A percentile compares a stretch with the other conserved stretches of the same genome.
phyloP scores from a whole-genome alignment of 441 rosid genomes.

The Kokia cookei region DNA sequence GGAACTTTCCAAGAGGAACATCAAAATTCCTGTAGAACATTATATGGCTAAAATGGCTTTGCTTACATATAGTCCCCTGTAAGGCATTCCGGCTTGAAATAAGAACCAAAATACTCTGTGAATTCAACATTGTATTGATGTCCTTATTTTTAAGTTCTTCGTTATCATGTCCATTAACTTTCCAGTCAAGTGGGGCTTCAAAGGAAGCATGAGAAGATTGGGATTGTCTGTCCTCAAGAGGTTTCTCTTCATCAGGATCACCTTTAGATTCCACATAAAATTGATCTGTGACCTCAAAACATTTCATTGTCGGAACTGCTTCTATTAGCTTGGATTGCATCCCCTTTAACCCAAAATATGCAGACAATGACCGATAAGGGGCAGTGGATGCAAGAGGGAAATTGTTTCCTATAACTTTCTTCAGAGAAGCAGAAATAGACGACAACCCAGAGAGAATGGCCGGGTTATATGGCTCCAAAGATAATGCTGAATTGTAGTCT shows the following conservation, averaged over 20 bases:
- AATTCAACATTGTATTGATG: slow-evolving; percentile 40
- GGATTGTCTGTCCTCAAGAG: slow-evolving; percentile 26
- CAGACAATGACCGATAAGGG: slow-evolving; percentile 42
- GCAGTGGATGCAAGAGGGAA: slow-evolving; percentile 38
- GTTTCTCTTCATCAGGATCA: slow-evolving; percentile 34
- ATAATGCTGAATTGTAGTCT: slow-evolving; percentile 38
- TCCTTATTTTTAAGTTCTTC: slow-evolving; percentile 38
- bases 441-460: slow-evolving; percentile 72
- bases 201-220: slow-evolving; percentile 24
- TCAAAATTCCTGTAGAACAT: slow-evolving; percentile 86
- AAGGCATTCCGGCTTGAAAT: slow-evolving; percentile 70
- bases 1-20: slow-evolving; percentile 84
- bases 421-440: slow-evolving; percentile 66
- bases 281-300: slow-evolving; percentile 23
- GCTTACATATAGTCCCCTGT: slow-evolving; percentile 73
- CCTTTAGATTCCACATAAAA: slow-evolving; percentile 28
- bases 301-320: slow-evolving; percentile 34
- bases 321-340: slow-evolving; percentile 25
- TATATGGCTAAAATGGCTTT: slow-evolving; percentile 92
- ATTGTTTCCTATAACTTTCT: slow-evolving; percentile 48
- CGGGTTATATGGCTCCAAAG: slow-evolving; percentile 74
- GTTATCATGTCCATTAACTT: slow-evolving; percentile 24
- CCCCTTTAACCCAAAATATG: slow-evolving; percentile 54
- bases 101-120: slow-evolving; percentile 88
- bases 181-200: slow-evolving; percentile 21